Conservation (phyloP, 1,284 basidiomycete species). For the Leccinum pallidistipes region DNA sequence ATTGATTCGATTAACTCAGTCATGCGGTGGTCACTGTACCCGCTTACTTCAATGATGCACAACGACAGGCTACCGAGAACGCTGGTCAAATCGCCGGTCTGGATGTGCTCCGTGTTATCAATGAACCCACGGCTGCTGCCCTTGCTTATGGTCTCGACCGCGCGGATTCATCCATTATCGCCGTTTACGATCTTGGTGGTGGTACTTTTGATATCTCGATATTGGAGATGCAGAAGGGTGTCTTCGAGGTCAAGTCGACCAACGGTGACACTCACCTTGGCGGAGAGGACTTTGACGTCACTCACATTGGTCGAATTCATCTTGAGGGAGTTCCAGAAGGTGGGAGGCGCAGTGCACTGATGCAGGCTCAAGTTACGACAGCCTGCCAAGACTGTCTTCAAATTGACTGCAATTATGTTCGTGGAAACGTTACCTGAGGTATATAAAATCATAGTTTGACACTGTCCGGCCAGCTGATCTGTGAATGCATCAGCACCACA, state of each 20-base stretch:
- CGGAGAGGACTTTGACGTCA: conserved; percentile 97
- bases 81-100: conserved; percentile 97
- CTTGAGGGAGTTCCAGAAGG: conserved; percentile 93
- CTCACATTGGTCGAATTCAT: conserved; percentile 88
- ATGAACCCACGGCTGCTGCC: conserved; percentile 97
- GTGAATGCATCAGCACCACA: too few species aligned
- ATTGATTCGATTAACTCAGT: conserved; percentile 38
- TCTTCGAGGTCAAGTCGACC: conserved; percentile 99
- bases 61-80: conserved; percentile 97
- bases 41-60: conserved; percentile 99
- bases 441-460: background rate
- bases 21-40: conserved; percentile 92
- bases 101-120: conserved; percentile 97
- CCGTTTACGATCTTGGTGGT: conserved; percentile 95
- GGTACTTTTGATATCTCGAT: conserved; percentile 99
- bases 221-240: conserved; percentile 98
- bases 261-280: conserved; percentile 99
- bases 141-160: conserved; percentile 96
- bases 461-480: background rate
- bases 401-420: background rate
- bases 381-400: background rate
- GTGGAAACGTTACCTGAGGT: background rate
- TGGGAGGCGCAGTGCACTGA: background rate
- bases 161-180: conserved; percentile 82
- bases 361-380: background rate